Conservation (phyloP, 495 filamentous ascomycete genomes). For the Elaphomyces granulatus region DNA sequence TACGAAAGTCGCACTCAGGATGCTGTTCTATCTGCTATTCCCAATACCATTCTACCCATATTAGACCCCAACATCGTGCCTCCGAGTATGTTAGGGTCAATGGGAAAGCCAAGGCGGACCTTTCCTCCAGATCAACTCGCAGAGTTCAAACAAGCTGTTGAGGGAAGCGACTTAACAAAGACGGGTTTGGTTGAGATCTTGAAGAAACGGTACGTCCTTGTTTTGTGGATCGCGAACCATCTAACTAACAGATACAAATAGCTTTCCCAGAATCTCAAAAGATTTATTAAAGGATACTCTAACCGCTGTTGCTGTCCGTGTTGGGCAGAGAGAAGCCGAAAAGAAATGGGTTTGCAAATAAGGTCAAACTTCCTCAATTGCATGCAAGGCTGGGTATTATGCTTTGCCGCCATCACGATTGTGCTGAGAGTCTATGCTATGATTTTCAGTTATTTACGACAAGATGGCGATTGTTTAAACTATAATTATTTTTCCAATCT, state of each 20-base stretch:
- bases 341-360: conserved; percentile 46
- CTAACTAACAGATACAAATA: no score
- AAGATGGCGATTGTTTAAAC: no score
- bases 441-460: no score
- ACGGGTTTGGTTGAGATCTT: conserved; percentile 59
- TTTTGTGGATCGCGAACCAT: no score
- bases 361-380: no score
- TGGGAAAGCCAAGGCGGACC: conserved; percentile 19
- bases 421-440: no score
- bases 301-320: conserved; percentile 49
- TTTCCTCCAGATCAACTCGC: conserved; percentile 46
- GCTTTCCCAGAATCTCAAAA: conserved; percentile 59
- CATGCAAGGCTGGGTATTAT: no score
- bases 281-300: conserved; percentile 60
- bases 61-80: neutral
- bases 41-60: neutral
- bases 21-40: no score
- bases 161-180: conserved; percentile 62
- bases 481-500: no score
- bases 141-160: conserved; percentile 57
- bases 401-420: no score
- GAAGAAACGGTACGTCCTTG: conserved; percentile 50
- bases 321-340: conserved; percentile 45
- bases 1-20: no score
- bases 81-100: neutral